Conservation (phyloP, 441 rosid genomes). For the Gossypium lobatum region DNA sequence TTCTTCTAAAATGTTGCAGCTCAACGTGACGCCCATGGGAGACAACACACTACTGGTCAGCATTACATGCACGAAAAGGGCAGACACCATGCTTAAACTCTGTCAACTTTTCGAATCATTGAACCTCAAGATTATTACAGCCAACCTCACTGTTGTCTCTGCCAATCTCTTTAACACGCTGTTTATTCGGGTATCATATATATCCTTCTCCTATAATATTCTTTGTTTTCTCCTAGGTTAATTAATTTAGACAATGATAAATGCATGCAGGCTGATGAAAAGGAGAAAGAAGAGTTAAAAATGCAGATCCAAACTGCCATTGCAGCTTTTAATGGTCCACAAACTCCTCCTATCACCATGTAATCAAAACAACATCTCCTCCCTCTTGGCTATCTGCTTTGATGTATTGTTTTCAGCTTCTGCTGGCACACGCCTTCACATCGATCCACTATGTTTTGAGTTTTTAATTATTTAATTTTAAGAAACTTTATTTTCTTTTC, state of each 20-base stretch:
- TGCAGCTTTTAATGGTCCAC: conserved; percentile 36
- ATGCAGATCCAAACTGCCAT: conserved; percentile 39
- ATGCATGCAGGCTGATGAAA: conserved; percentile 48
- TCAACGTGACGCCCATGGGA: conserved; percentile 57
- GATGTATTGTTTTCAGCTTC: too few species aligned
- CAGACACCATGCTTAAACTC: conserved; percentile 79
- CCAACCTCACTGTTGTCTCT: conserved; percentile 63
- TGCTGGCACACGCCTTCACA: too few species aligned
- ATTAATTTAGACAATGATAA: neutral
- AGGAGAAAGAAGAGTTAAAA: conserved; percentile 36
- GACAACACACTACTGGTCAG: conserved; percentile 69
- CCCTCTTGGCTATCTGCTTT: too few species aligned
- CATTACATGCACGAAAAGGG: conserved; percentile 65
- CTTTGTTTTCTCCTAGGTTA: neutral
- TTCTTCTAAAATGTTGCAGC: conserved; percentile 28
- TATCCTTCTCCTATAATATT: neutral
- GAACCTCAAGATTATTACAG: conserved; percentile 70
- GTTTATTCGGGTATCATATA: conserved; percentile 59
- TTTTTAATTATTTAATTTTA: too few species aligned
- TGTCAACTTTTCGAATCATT: conserved; percentile 77
- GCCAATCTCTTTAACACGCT: conserved; percentile 72
- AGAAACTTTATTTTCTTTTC: too few species aligned
- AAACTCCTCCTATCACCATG: conserved; percentile 24
- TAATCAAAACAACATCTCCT: too few species aligned
- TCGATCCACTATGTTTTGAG: too few species aligned